Base-by-base conservation (phyloP, 306 rosid genomes). In the Vigna reflexopilosa region DNA sequence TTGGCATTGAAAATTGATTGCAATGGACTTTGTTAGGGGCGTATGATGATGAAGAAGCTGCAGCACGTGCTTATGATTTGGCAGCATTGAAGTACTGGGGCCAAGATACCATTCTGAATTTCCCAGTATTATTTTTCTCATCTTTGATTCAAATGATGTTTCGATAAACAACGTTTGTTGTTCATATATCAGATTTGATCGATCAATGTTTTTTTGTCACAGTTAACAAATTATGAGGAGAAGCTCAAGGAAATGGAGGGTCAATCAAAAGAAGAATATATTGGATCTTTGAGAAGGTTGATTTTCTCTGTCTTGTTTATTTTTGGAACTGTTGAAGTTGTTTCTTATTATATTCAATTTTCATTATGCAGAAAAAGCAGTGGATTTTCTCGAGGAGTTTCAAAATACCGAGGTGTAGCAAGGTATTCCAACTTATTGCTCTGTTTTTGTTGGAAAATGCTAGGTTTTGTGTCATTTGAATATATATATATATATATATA, bases 41-140 rank as follows among this genome's bases (percentile, higher is more conserved):
- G 9, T 93, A 95, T 84, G 98, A 89, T 68, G 91, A 91, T 69
- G 99, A 95, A 87, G 96, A 88, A 76, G 90, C 96, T 1, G 99
- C 99, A 34, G 99, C 97, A 87, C 99, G 85, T 89, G 97, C 99
- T 30, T 95, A 95, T 90, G 99, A 95, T 83, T 91, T 91, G 89
- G 98, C 98, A 63, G 98, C 98, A 86, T 89, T 95, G 87, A 95
- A 95, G 90, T 92, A 95, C 65, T 95, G 99, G 99, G 99, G 99
- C 80, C 95, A 84, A 52, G 88, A 86, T 49, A 88, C 98, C 51
- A 84, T 87, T 68, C 96, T 95, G 81, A 95, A 95, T 82, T 93
- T 93, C 50, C 96, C 97, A 24, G 99, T 95, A 89, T 72, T 95
- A 89, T 47, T 50, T 57, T 12, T 49, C 12, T 28, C 48, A 15